phyloP scores from a whole-genome alignment of 2,329 filamentous ascomycete genomes.

The Fusarium bactridioides region DNA sequence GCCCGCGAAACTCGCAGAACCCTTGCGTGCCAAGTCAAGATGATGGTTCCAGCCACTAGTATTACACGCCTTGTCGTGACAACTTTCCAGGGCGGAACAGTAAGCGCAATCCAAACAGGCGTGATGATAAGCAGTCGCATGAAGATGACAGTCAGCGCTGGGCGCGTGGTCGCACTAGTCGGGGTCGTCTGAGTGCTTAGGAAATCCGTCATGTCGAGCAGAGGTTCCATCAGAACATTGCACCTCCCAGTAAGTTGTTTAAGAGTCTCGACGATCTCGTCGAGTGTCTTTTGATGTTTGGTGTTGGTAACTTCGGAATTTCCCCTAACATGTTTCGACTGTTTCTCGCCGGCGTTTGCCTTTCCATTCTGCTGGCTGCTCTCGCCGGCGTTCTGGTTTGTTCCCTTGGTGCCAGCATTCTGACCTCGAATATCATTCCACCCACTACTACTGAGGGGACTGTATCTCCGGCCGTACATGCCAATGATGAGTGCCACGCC shows the following conservation, averaged over 20 bases:
- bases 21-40: constrained; percentile 90
- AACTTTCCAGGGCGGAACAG: constrained; percentile 81
- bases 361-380: constrained; percentile 39
- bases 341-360: constrained; percentile 38
- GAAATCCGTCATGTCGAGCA: constrained; percentile 90
- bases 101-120: constrained; percentile 85
- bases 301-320: constrained; percentile 68
- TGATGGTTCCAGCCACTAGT: constrained; percentile 84
- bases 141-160: constrained; percentile 88
- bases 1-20: constrained; percentile 85
- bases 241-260: constrained; percentile 90
- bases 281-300: constrained; percentile 89
- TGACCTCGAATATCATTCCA: constrained; percentile 64
- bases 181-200: constrained; percentile 89
- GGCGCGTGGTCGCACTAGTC: constrained; percentile 88
- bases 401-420: constrained; percentile 32
- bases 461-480: constrained; percentile 92
- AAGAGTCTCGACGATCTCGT: constrained; percentile 95
- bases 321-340: constrained; percentile 53
- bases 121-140: constrained; percentile 88
- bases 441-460: constrained; percentile 85
- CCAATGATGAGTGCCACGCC: constrained; percentile 82
- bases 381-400: constrained; percentile 26
- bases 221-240: constrained; percentile 89
- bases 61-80: constrained; percentile 87